Conservation (phyloP, 306 rosid genomes). For the Begonia masoniana region DNA sequence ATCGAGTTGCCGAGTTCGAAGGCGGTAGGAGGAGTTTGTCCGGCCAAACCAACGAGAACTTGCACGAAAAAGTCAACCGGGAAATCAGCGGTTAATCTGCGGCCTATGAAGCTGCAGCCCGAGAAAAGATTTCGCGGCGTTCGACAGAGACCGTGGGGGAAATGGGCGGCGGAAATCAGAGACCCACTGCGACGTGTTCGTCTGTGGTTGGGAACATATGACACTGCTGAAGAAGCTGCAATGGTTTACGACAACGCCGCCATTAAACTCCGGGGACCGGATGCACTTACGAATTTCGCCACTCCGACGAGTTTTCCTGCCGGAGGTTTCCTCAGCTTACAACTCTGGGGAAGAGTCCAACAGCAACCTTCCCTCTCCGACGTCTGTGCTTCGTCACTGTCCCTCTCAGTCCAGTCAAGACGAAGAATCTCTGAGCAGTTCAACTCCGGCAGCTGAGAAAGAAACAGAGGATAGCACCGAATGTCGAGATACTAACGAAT, state of each 20-base stretch:
- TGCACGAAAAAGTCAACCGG: background rate
- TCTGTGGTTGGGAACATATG: constrained; percentile 86
- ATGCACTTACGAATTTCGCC: constrained; percentile 74
- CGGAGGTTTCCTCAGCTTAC: constrained; percentile 5
- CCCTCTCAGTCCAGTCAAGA: constrained; percentile 36
- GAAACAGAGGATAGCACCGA: constrained; percentile 2
- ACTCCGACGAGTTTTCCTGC: constrained; percentile 10
- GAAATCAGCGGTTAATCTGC: constrained; percentile 4
- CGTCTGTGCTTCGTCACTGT: constrained; percentile 46
- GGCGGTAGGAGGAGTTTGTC: constrained; percentile 13
- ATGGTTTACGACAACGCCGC: constrained; percentile 91
- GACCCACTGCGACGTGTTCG: constrained; percentile 82
- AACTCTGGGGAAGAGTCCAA: constrained; percentile 38
- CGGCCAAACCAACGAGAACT: constrained; percentile 17
- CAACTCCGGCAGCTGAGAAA: background rate
- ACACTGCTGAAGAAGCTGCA: constrained; percentile 94
- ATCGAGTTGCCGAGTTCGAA: constrained; percentile 20
- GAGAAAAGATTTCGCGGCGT: constrained; percentile 75
- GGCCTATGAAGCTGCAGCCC: constrained; percentile 8
- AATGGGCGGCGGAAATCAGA: constrained; percentile 99
- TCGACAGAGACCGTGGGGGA: constrained; percentile 98
- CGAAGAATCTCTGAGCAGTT: constrained; percentile 23
- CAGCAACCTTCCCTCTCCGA: constrained; percentile 42
- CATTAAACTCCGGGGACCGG: constrained; percentile 73
- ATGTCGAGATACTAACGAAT: constrained; percentile 8